phyloP scores from a whole-genome alignment of 768 basidiomycete genomes.

The Cystobasidium onofrii region DNA sequence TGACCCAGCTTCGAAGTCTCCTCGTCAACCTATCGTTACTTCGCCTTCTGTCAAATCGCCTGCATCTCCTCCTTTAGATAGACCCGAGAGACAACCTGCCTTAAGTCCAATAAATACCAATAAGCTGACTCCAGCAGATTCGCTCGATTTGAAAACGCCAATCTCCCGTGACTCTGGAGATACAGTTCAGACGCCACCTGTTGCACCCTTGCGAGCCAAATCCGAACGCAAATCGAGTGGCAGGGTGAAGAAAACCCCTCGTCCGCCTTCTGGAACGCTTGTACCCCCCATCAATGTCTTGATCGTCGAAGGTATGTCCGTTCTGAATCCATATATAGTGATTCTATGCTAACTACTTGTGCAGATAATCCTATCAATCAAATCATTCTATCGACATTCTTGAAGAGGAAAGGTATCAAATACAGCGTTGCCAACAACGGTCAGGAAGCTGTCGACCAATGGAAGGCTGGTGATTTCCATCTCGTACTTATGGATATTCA shows the following conservation, averaged over 20 bases:
- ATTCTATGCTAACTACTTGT: background rate
- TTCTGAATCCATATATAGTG: background rate
- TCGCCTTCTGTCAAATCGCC: background rate
- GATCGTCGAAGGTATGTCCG: conserved; percentile 81
- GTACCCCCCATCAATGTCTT: conserved; percentile 95
- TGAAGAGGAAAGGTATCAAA: conserved; percentile 91
- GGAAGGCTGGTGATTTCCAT: conserved; percentile 86
- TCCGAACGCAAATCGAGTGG: conserved; percentile 36
- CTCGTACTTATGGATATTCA: conserved; percentile 99
- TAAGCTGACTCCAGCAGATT: background rate
- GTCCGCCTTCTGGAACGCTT: conserved; percentile 47
- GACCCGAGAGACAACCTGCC: background rate
- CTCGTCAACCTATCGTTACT: background rate
- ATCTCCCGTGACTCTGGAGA: background rate
- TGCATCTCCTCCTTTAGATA: background rate
- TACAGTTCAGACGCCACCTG: background rate
- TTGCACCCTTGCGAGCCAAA: background rate
- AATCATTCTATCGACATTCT: conserved; percentile 90
- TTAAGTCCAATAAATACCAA: background rate
- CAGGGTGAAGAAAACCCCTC: conserved; percentile 3
- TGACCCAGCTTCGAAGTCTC: background rate
- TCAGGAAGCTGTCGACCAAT: conserved; percentile 88
- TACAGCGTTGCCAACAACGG: conserved; percentile 92
- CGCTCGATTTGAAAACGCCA: background rate
- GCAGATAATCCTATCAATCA: conserved; percentile 98